Base-by-base conservation (phyloP, 2,329 filamentous ascomycete species). In the Aspergillus transmontanensis region DNA sequence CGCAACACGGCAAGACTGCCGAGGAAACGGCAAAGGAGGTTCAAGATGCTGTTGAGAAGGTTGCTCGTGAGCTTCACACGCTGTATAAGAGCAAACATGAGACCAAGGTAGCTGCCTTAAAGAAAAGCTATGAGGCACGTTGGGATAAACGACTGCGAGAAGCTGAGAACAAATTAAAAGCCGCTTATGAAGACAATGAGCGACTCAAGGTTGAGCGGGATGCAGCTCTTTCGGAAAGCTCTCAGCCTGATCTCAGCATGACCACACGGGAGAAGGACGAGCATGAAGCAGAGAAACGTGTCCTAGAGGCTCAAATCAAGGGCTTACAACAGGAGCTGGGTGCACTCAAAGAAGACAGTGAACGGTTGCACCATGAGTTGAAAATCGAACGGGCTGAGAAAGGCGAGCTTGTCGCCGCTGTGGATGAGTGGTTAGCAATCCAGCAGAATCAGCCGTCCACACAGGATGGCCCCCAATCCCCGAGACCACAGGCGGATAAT, bases 71-170 rank as follows among this genome's bases (percentile, higher is more conserved):
- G 75, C 85, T 99, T 46, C 95, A 99, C 76, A 86, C 90, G 0
- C 85, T 97, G 12, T 99, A 99, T 85, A 98, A 97, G 82, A 89
- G 90, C 75, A 99, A 99, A 81, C 95, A 99, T 76, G 94, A 98
- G 81, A 92, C 90, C 66, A 99, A 99, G 82, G 94, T 98, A 51
- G 87, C 92, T 1, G 94, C 94, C 4, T 84, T 99, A 68, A 98
- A 89, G 75, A 87, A 89, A 71, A 87, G 85, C 73, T 89, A 98
- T 80, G 93, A 97, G 77, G 86, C 87, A 54, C 89, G 94, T 60
- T 95, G 93, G 87, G 93, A 96, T 79, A 96, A 96, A 84, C 92
- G 90, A 73, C 87, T 94, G 61, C 87, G 87, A 59, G 91, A 94
- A 71, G 86, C 97, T 3, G 91, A 96, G 78, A 76, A 78, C 21